These are phyloP conservation scores for Trichosanthes truncata DNA, from an alignment of 306 rosid species.

Conservation along the genomic window DNA sequence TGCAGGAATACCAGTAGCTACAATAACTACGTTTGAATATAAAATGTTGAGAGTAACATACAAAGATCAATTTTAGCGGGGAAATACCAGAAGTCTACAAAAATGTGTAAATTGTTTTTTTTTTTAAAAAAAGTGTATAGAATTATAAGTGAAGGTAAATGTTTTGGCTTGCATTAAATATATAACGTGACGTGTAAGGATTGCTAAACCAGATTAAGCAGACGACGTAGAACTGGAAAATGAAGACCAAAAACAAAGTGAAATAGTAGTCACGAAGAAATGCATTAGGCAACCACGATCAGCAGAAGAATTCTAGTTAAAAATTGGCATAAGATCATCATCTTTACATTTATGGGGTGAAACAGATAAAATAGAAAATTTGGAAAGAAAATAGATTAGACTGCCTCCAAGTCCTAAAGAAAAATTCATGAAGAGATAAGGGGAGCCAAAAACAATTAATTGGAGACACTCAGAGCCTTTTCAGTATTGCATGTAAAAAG, in stretches of 20 bases:
- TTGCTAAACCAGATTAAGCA: neutral
- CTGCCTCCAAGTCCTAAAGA: neutral
- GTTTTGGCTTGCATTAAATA: neutral
- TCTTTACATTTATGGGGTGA: neutral
- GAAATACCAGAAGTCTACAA: neutral
- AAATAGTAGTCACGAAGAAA: neutral
- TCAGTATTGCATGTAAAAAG: neutral
- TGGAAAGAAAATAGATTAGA: neutral
- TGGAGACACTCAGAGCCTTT: neutral
- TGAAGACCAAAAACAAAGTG: neutral
- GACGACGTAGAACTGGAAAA: neutral
- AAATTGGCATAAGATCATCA: too few relatives aligned
- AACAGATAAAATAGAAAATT: neutral
- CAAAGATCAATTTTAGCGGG: neutral
- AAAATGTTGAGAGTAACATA: neutral
- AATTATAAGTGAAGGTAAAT: neutral
- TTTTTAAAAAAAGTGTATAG: neutral
- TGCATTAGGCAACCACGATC: neutral
- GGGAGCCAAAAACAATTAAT: neutral
- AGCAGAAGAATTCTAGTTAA: neutral
- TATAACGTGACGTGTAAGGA: neutral
- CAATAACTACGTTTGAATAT: neutral
- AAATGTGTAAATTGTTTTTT: neutral
- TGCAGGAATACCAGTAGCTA: neutral
- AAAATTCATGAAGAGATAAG: neutral